phyloP scores from a whole-genome alignment of 139 green algal species.

The Volvox africanus region DNA sequence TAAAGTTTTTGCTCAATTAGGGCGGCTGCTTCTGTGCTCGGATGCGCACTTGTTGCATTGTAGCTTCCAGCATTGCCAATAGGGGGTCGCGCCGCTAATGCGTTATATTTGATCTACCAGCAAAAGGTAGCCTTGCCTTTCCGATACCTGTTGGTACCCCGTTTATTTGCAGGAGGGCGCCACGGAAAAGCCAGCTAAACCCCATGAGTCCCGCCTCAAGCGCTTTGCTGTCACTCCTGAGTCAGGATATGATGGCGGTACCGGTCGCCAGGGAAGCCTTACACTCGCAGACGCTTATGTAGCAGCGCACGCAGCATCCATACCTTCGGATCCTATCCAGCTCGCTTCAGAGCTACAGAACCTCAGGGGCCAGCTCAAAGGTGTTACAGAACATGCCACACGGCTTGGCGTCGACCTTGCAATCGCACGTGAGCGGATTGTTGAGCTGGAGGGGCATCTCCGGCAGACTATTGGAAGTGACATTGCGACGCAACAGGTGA shows the following conservation, averaged over 20 bases:
- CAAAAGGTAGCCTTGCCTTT: too few species aligned
- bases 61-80: too few species aligned
- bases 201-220: conserved; percentile 11
- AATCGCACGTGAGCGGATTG: conserved; percentile 15
- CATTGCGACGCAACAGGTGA: background rate
- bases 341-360: background rate
- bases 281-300: background rate
- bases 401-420: background rate
- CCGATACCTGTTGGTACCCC: background rate
- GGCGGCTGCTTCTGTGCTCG: too few species aligned
- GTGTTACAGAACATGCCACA: background rate
- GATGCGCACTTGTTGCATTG: too few species aligned
- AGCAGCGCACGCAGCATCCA: background rate
- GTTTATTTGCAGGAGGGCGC: conserved; percentile 4
- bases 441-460: conserved; percentile 9
- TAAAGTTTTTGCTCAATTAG: too few species aligned
- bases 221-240: conserved; percentile 6
- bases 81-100: too few species aligned
- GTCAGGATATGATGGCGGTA: background rate
- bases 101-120: too few species aligned
- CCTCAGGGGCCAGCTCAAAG: background rate
- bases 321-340: background rate
- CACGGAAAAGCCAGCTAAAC: background rate
- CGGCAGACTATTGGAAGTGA: background rate
- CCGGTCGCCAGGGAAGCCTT: background rate